Base-by-base conservation (phyloP, 495 filamentous ascomycete genomes). In the Neurospora terricola region DNA sequence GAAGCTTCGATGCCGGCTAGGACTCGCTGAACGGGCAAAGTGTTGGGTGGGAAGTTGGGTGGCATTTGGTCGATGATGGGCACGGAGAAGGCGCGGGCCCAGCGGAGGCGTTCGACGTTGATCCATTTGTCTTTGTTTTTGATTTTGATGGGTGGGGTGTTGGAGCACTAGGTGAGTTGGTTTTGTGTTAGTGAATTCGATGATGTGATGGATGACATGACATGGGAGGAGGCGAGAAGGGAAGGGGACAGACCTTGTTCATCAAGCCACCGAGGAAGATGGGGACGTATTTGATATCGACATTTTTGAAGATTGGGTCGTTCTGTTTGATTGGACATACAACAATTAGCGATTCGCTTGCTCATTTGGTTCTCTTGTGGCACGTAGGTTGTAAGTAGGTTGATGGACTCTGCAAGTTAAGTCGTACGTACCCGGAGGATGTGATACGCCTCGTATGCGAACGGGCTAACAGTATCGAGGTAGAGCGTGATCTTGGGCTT, bases 111-210 rank as follows among this genome's bases (percentile, higher is more conserved):
- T 77, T 93, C 90, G 10, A 70, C 45, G 72, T 82, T 77, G 71
- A 91, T 88, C 87, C 88, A 94, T 74, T 83, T 82, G 76, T 87
- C 88, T 79, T 94, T 93, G 82, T 94, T 90, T 78, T 91, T 92
- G 81, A 93, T 88, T 21, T 85, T 79, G 40, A 93, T 82, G 1
- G 91, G 91, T 3, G 90, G 77, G 7, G 78, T 88, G 75, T 91
- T 93, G 36, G 84, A 85, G 77, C 87, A 90, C 78, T 34, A 34
- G 34, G 34, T 34, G 34, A 34, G 34, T 34, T 81, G 42, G 7
- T 8, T 21, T 39, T 8, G 6, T 10, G 40, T 76, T 39, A 72
- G 70, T 48, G 59, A 72, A 12, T 6, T 23, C 10, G 38, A 66
- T 14, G 4, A 10, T 38, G 39, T 23, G n/a, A 27, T 42, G 36